Base-by-base conservation (phyloP, 2,329 filamentous ascomycete species). In the Diaporthe caulivora region DNA sequence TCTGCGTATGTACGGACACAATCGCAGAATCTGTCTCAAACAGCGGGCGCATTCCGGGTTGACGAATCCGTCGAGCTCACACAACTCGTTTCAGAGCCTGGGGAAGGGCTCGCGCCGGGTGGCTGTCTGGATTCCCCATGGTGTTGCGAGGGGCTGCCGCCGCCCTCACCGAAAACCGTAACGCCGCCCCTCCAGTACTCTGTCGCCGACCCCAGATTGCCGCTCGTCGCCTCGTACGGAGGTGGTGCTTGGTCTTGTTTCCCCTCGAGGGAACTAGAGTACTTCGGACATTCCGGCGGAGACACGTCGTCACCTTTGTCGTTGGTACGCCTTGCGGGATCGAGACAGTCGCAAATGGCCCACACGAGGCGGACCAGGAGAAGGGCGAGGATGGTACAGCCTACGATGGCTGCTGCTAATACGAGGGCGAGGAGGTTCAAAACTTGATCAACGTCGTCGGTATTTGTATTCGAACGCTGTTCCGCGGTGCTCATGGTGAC, bases 1-100 rank as follows among this genome's bases (percentile, higher is more conserved):
- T n/a, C 17, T 24, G 1, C 1, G 26, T 2, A 15, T 24, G 9
- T 1, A 13, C 7, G n/a, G 17, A 11, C 26, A 2, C 8, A 4
- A 24, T 21, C 21, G 21, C 6, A 24, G 40, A 3, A 34, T 15
- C 26, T 2, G 10, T 29, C 49, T 64, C 11, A 34, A 15, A 13
- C 24, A 34, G 18, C 18, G 8, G 42, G 3, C 10, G 11, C 2
- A 49, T 34, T 21, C 6, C 44, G 29, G 6, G 34, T 21, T 2
- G 42, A 49, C 4, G 18, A 64, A 10, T 42, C 44, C 21, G n/a
- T 34, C 8, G 21, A 34, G 18, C 37, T 24, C 11, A 31, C 5
- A 24, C 26, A 47, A n/a, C 17, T 34, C 26, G 42, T 64, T 40
- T 34, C 26, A 29, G 42, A 34, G 58, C 26, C 49, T 31, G 4